Evolutionary conservation across 2,329 filamentous ascomycete species (phyloP), one percentile per base, ranked within the genome.

Genomic region (Polytolypa hystricis): DNA sequence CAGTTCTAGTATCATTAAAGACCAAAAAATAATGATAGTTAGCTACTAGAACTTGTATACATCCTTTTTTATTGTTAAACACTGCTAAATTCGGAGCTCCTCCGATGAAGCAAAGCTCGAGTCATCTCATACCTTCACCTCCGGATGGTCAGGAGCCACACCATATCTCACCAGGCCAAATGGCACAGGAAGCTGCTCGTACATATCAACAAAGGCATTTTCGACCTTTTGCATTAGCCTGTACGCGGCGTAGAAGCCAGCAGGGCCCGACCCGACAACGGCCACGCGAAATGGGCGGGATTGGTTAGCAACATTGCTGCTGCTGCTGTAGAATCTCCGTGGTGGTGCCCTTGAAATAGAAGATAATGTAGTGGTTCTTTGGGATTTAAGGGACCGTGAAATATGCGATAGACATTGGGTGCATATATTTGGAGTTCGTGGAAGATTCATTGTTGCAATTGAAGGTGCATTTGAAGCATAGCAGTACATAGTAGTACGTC

Each of bases 101-200:
- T n/a, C n/a, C n/a, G n/a, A n/a, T n/a, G n/a, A n/a, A n/a, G n/a
- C n/a, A n/a, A n/a, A n/a, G n/a, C n/a, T n/a, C n/a, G n/a, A n/a
- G n/a, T n/a, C 28, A 33, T 14, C 16, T 38, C 62, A 42, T 64
- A 91, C 85, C 76, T 98, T 98, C 47, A 98, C 91, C 64, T 98
- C 89, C 0, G 91, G 89, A 61, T 98, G 91, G 57, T 98, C 91
- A 4, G 91, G 91, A n/a, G 91, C 93, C 40, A 98, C 91, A 6
- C 91, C 91, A 54, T 91, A 94, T 38, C 91, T 73, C 33, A 93
- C 87, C 38, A 98, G 71, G 1, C 91, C 91, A 55, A 84, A 98
- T 0, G 91, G 91, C 3, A 93, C 86, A 0, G 91, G 91, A 26
- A 96, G 65, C 18, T 84, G 77, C 62, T 98, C 91, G 55, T 93